A percentile compares a stretch with the other conserved stretches of the same genome.
These are phyloP conservation scores for Podospora pseudocomata DNA, from an alignment of 495 filamentous ascomycete genomes.

Conservation along the genomic window DNA sequence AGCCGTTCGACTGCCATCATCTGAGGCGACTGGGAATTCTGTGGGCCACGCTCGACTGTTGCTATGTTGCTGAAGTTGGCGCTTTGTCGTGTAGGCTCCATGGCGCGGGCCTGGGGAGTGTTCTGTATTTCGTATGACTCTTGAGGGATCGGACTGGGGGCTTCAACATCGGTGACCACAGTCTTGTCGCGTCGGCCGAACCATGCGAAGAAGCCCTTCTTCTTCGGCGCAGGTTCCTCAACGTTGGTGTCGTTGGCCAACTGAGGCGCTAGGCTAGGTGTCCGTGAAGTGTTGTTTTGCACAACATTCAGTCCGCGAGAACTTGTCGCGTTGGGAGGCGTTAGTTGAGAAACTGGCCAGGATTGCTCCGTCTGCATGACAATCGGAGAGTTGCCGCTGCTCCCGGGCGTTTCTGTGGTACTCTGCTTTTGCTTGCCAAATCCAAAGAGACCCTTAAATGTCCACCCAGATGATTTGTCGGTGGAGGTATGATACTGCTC, in stretches of 20 bases:
- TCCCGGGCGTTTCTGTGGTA: not conserved
- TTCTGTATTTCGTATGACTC: not conserved
- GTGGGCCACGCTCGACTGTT: not conserved
- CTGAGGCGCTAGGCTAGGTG: not conserved
- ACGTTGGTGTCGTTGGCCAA: conserved; percentile 1
- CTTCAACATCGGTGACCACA: not conserved
- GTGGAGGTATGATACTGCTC: conserved; percentile 9
- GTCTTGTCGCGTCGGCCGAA: conserved; percentile 9
- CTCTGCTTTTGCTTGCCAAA: conserved; percentile 6
- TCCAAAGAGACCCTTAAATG: conserved; percentile 10
- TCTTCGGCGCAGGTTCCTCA: not conserved
- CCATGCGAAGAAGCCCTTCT: conserved; percentile 3
- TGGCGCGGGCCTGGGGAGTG: not conserved
- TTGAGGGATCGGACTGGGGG: not conserved
- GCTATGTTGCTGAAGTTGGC: not conserved
- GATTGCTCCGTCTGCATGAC: not conserved
- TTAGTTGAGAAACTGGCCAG: not conserved
- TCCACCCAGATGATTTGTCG: conserved; percentile 7
- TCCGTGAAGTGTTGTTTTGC: not conserved
- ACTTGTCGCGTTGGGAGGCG: not conserved
- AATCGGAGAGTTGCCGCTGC: not conserved
- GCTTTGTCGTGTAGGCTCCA: not conserved
- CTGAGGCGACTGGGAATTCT: not conserved
- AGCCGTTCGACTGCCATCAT: not conserved
- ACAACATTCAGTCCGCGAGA: not conserved